Conservation (phyloP, 306 rosid genomes). For the Trifolium pratense region DNA sequence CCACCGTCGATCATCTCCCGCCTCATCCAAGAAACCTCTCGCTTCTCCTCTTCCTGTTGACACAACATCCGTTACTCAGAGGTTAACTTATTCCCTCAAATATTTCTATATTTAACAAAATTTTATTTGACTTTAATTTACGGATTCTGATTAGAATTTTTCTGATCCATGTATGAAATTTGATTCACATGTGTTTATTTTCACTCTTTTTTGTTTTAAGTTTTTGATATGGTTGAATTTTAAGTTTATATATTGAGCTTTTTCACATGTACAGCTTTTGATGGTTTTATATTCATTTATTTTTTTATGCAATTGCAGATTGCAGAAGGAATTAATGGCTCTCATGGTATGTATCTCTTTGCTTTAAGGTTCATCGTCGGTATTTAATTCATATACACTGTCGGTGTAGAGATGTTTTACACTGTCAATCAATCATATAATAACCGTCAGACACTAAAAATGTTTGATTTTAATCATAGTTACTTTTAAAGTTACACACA, state of each 20-base stretch:
- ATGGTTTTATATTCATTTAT: conserved; percentile 27
- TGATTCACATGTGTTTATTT: not conserved
- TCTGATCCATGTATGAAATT: not conserved
- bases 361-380: not conserved
- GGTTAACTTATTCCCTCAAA: conserved; percentile 43
- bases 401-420: too few species aligned
- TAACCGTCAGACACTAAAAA: too few species aligned
- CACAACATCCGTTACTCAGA: conserved; percentile 74
- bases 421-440: too few species aligned
- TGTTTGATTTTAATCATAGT: too few species aligned
- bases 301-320: conserved; percentile 57
- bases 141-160: conserved; percentile 9
- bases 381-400: too few species aligned
- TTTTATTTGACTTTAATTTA: not conserved
- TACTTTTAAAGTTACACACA: too few species aligned
- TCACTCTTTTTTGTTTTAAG: not conserved
- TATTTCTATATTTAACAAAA: not conserved
- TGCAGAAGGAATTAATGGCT: conserved; percentile 97
- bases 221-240: conserved; percentile 33
- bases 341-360: conserved; percentile 71
- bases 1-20: conserved; percentile 44
- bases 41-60: conserved; percentile 66
- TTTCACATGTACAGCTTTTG: conserved; percentile 28
- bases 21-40: conserved; percentile 53
- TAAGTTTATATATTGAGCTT: not conserved